Percentiles rank a stretch among this genome's conserved stretches.
These are phyloP conservation scores for Avicennia marina DNA, from an alignment of 257 asterid species.

Conservation along the genomic window DNA sequence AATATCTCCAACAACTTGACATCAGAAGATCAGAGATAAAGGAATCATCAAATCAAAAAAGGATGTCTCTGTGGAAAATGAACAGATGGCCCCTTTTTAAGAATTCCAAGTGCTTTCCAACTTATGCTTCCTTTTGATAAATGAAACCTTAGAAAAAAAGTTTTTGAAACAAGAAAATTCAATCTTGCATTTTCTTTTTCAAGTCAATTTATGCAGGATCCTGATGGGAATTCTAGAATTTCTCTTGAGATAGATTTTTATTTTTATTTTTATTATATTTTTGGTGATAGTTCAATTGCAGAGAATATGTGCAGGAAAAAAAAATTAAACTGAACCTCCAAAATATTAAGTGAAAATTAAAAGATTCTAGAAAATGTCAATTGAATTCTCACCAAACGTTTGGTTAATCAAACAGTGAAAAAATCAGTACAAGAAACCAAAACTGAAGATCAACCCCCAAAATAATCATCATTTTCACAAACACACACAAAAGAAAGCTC, in stretches of 20 bases:
- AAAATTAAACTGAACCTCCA: too few species aligned
- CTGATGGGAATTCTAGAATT: too few species aligned
- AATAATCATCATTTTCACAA: neutral
- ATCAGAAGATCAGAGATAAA: conserved; percentile 20
- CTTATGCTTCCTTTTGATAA: too few species aligned
- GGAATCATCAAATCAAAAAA: conserved; percentile 3
- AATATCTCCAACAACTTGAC: conserved; percentile 29
- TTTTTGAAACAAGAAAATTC: conserved; percentile 16
- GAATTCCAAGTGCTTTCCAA: conserved; percentile 24
- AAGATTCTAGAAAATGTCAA: too few species aligned
- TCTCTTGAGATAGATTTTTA: too few species aligned
- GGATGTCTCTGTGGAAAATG: conserved; percentile 18
- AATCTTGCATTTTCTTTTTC: conserved; percentile 2
- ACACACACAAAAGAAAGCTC: neutral
- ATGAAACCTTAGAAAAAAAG: conserved; percentile 4
- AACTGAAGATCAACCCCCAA: neutral
- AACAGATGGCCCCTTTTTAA: conserved; percentile 26
- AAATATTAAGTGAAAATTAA: too few species aligned
- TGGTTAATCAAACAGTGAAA: too few species aligned
- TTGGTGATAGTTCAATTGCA: too few species aligned
- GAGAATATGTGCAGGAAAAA: too few species aligned
- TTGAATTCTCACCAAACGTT: too few species aligned
- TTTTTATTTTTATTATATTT: too few species aligned
- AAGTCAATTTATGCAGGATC: conserved; percentile 14
- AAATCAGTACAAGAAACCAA: too few species aligned